Base-by-base conservation (phyloP, 495 filamentous ascomycete genomes). In the Emericellopsis terricola region DNA sequence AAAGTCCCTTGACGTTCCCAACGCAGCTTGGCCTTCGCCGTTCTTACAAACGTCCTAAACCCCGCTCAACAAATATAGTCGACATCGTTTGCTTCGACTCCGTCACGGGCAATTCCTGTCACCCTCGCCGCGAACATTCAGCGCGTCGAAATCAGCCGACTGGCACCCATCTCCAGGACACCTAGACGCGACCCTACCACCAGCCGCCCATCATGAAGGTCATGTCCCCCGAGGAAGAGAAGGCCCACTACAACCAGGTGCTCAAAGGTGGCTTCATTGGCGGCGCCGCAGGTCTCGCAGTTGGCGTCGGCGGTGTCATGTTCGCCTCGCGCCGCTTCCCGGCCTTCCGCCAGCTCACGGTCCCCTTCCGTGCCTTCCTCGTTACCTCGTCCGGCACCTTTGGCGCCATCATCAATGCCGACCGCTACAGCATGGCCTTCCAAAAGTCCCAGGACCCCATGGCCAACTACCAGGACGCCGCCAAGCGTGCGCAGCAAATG, bases 361-460 rank as follows among this genome's bases (percentile, higher is more conserved):
- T 93, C 0, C 89, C 84, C 7, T 79, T 97, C 69, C 76, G 81
- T 45, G 64, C 80, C 30, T 97, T 97, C 69, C 71, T 94, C 33
- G 68, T 81, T n/a, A 78, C 78, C 10, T 86, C 80, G 18, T 50
- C 74, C 6, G 75, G 70, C 17, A 94, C 89, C 8, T 94, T 93
- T 56, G 64, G 68, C 36, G 77, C 75, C 40, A 94, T 97, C 59
- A 66, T 94, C 45, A 57, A 69, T 27, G 89, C 91, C 26, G 89
- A 97, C 61, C 68, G 78, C 28, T 70, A 68, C 44, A 81, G 77
- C 32, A 74, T 83, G 41, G 39, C 38, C 31, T 94, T 68, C 67
- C 86, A 94, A 55, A 46, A 52, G n/a, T 42, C 55, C 20, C 70
- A 69, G 38, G 76, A 89, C 50, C 65, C 75, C 11, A 61, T 70